Percentiles rank a stretch among this genome's conserved stretches.
Evolutionary conservation across 805 yeast genomes (phyloP).

Genomic region (Yarrowia keelungensis): DNA sequence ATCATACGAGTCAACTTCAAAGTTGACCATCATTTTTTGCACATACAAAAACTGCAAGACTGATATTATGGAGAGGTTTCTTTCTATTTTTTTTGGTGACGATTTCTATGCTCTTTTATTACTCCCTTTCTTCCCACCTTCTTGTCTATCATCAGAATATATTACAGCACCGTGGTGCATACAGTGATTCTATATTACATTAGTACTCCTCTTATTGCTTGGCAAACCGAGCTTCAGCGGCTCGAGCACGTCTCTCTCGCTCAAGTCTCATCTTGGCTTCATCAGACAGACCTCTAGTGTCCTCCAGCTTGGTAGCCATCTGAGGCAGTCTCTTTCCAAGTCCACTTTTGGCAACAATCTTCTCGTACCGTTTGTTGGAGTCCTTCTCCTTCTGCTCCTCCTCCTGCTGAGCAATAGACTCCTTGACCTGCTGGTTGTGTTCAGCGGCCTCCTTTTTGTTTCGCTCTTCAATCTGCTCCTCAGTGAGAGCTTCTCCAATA

Average conservation of each 20-base stretch:
- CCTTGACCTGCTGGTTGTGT: conserved; percentile 43
- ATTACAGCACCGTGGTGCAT: not conserved
- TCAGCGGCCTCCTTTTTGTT: conserved; percentile 41
- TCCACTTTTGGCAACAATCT: conserved; percentile 44
- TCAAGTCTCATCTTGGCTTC: conserved; percentile 79
- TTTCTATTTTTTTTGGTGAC: not conserved
- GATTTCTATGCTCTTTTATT: too few relatives aligned
- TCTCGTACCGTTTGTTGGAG: conserved; percentile 57
- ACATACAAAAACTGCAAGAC: too few relatives aligned
- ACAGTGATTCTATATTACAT: not conserved
- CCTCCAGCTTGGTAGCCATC: conserved; percentile 43
- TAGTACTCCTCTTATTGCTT: conserved; percentile 39
- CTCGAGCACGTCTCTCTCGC: conserved; percentile 95
- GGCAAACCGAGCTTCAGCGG: conserved; percentile 86
- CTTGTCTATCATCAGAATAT: not conserved
- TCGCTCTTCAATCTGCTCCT: conserved; percentile 49
- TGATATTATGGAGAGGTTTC: too few relatives aligned
- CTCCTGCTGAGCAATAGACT: conserved; percentile 66
- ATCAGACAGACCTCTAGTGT: conserved; percentile 62
- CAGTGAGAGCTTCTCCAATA: conserved; percentile 62
- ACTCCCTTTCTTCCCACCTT: too few relatives aligned
- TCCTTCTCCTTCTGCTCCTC: conserved; percentile 86
- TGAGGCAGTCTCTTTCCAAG: conserved; percentile 43
- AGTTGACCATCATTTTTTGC: too few relatives aligned
- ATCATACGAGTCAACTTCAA: conserved; percentile 4